Evolutionary conservation across 1,284 basidiomycete genomes (phyloP).

Genomic region (Leucoagaricus sp.): DNA sequence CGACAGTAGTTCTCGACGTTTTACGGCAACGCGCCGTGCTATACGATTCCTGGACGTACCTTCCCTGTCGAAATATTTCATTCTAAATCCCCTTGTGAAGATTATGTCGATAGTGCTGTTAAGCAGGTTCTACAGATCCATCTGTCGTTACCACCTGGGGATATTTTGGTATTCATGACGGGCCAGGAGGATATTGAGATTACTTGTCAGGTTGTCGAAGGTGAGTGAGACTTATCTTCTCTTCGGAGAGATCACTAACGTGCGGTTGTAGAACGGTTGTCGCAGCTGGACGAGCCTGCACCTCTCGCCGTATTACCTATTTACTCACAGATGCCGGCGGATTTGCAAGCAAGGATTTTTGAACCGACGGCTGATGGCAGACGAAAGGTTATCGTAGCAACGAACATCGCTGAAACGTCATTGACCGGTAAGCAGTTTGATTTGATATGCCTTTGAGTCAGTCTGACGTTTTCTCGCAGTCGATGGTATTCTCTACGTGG

Average conservation of each 20-base stretch:
- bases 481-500: constrained; percentile 96
- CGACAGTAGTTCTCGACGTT: constrained; percentile 98
- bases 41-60: constrained; percentile 97
- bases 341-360: constrained; percentile 98
- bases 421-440: constrained; percentile 66
- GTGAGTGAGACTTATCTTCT: constrained; percentile 40
- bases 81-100: constrained; percentile 96
- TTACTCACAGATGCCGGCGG: constrained; percentile 99
- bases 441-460: background rate
- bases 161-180: constrained; percentile 99
- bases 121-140: constrained; percentile 98
- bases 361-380: constrained; percentile 93
- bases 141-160: constrained; percentile 89
- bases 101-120: constrained; percentile 97
- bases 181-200: constrained; percentile 99
- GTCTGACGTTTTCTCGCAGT: constrained; percentile 50
- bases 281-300: constrained; percentile 88
- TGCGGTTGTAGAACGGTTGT: constrained; percentile 72
- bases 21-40: constrained; percentile 94
- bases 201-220: constrained; percentile 88
- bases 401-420: constrained; percentile 99
- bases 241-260: constrained; percentile 14
- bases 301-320: constrained; percentile 91
- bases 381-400: constrained; percentile 96
- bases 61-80: constrained; percentile 98